Conservation (phyloP, 345 rosid species). For the Kandelia obovata region DNA sequence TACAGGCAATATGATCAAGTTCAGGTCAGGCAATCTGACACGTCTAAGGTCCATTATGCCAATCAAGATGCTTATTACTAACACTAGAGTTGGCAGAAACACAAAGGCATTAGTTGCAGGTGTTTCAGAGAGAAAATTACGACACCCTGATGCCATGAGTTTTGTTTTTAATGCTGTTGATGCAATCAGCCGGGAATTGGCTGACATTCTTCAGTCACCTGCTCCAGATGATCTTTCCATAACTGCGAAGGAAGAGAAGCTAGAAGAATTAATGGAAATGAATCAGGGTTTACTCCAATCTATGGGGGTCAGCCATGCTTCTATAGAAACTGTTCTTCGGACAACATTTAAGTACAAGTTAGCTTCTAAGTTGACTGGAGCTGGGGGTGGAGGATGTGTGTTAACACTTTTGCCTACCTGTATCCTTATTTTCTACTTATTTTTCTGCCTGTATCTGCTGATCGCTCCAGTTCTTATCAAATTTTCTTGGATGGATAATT, state of each 20-base stretch:
- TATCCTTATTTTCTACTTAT: slow-evolving; percentile 43
- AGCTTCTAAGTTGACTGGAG: slow-evolving; percentile 88
- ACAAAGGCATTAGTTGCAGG: slow-evolving; percentile 88
- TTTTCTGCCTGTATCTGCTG: not conserved
- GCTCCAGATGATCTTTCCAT: slow-evolving; percentile 44
- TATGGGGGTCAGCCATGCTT: slow-evolving; percentile 89
- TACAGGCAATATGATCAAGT: slow-evolving; percentile 88
- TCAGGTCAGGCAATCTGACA: slow-evolving; percentile 65
- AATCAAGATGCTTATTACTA: slow-evolving; percentile 80
- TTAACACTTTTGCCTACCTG: slow-evolving; percentile 76
- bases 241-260: slow-evolving; percentile 58
- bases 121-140: slow-evolving; percentile 66
- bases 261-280: slow-evolving; percentile 86
- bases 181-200: slow-evolving; percentile 67
- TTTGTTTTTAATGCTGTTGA: slow-evolving; percentile 77
- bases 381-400: slow-evolving; percentile 95
- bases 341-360: slow-evolving; percentile 75
- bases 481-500: not conserved
- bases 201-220: slow-evolving; percentile 50
- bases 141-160: slow-evolving; percentile 71
- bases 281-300: slow-evolving; percentile 88
- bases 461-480: not conserved
- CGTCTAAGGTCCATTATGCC: slow-evolving; percentile 55
- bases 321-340: slow-evolving; percentile 70
- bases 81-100: slow-evolving; percentile 84